phyloP scores from a whole-genome alignment of 2,329 filamentous ascomycete species.

The Cercospora zeina region DNA sequence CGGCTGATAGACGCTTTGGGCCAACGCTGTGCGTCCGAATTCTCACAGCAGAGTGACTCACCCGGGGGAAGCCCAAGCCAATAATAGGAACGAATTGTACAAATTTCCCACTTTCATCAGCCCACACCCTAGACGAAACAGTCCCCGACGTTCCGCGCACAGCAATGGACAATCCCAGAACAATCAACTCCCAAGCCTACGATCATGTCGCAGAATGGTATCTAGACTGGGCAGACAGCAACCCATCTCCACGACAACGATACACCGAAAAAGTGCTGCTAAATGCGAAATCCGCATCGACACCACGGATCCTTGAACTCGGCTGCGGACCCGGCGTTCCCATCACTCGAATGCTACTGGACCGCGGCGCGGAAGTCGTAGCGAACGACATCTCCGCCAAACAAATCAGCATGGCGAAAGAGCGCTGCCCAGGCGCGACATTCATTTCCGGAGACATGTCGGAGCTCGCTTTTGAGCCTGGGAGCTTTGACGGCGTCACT shows the following conservation, averaged over 20 bases:
- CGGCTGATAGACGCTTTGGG: background rate
- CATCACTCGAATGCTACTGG: constrained; percentile 32
- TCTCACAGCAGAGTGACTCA: background rate
- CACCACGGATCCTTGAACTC: constrained; percentile 42
- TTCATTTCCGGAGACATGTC: constrained; percentile 31
- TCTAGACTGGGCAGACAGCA: constrained; percentile 40
- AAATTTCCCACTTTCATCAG: background rate
- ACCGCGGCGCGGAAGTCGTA: constrained; percentile 26
- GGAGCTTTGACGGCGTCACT: constrained; percentile 27
- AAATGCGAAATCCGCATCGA: constrained; percentile 20
- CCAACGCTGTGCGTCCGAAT: background rate
- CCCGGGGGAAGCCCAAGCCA: background rate
- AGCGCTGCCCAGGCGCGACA: constrained; percentile 25
- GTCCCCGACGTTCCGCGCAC: background rate
- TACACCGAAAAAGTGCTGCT: constrained; percentile 40
- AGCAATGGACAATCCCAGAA: constrained; percentile 19
- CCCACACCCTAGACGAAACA: background rate
- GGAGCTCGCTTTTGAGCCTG: constrained; percentile 26
- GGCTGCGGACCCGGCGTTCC: constrained; percentile 48
- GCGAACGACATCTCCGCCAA: constrained; percentile 33
- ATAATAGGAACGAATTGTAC: background rate
- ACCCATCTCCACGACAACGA: constrained; percentile 36
- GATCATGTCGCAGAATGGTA: constrained; percentile 44
- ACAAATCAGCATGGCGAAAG: constrained; percentile 28
- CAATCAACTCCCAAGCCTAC: constrained; percentile 36